Base-by-base conservation (phyloP, 495 filamentous ascomycete genomes). In the Daldinia bambusicola region DNA sequence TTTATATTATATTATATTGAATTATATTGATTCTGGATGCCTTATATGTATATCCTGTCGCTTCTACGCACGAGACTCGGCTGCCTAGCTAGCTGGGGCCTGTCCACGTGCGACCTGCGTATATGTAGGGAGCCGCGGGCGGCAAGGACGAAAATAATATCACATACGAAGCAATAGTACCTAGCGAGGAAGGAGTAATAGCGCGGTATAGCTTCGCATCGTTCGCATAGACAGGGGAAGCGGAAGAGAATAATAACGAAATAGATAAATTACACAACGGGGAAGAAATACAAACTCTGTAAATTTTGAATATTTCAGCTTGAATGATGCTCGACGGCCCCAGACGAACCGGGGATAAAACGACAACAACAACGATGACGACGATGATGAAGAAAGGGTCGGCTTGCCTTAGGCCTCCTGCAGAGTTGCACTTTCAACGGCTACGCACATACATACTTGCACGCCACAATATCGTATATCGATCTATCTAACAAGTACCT, bases 301-400 rank as follows among this genome's bases (percentile, higher is more conserved):
- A 34, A 34, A 13, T n/a, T 12, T 45, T 16, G 7, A 14, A 59
- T 48, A 31, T 37, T 43, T 63, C 18, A 43, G 32, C 16, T 56
- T n/a, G 43, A 26, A 26, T 26, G 26, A 53, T 43, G 45, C 48
- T 60, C 61, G 67, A 59, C 32, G 38, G 26, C 18, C 55, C 61
- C 67, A 61, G 57, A 34, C 38, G 48, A 56, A 38, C 48, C 52
- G 61, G 55, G 55, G 67, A 59, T 26, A 26, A 26, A 26, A 26
- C 26, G 3, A 26, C 26, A 26, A 26, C 26, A 26, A 26, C 26
- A 26, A 26, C 26, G 3, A 26, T 3, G 26, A 26, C 3, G 26
- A 26, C 26, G 26, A 26, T 12, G 34, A 36, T 36, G 34, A 10
- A 2, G 16, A 32, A 13, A 4, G 18, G 16, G 18, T 26, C 40